Evolutionary conservation across 441 rosid species (phyloP), one percentile per base, ranked within the genome.

Genomic region (Mallotus repandus): DNA sequence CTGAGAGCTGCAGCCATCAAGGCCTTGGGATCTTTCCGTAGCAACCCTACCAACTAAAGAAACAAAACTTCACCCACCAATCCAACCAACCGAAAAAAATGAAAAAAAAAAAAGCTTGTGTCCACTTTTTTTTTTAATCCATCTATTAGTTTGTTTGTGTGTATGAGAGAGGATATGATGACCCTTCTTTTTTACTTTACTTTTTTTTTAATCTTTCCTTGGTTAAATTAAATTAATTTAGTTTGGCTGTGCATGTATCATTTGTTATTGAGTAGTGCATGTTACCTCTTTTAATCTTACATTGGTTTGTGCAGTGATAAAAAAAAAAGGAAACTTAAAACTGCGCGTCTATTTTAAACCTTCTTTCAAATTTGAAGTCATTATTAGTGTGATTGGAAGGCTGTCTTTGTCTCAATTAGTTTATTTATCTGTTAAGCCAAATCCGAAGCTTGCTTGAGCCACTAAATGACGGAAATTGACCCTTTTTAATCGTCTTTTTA

Each of bases 41-140:
- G 82, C 76, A 68, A 71, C 63, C 71, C 76, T 19, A 35, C 76
- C 81, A 88, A 87, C 81, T 90, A 71, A 79, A 49, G 4, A 32
- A 18, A 60, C 57, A 54, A 9, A 7, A 53, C 35, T 32, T 15
- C 49, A n/a, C 32, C 21, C 66, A 49, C 48, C 56, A 18, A 19
- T 25, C 29, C 29, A 25, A 25, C 29, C 29, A 25, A 25, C 29
- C 29, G 22, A 43, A 7, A 18, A 15, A 43, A 22, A 45, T 35
- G 3, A 43, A 50, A 72, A 50, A 49, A 45, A 11, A 54, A 54
- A 57, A 55, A 49, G 65, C 68, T 68, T 57, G 53, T 66, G 38
- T 60, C 29, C 29, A 25, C 29, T 25, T 25, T 25, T 25, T 25
- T 25, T 25, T 25, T 25, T 25, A 25, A 68, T 78, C 68, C 73